These are phyloP conservation scores for Gossypium schwendimanii DNA, from an alignment of 441 rosid genomes.

Conservation along the genomic window DNA sequence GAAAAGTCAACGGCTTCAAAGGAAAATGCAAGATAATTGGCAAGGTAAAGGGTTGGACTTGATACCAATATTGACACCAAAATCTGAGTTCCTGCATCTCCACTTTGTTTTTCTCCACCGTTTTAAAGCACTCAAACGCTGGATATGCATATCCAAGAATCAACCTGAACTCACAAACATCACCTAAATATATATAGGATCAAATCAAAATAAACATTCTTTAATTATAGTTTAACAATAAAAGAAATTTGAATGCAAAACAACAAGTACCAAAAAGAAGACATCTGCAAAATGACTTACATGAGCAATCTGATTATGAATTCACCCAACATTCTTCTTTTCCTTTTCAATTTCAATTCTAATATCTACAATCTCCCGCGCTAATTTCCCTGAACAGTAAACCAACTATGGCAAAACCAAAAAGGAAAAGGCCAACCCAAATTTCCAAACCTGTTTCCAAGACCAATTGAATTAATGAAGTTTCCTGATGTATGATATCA, in stretches of 20 bases:
- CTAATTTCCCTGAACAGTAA: conserved; percentile 15
- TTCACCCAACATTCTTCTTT: conserved; percentile 38
- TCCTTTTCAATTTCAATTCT: background rate
- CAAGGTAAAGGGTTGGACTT: background rate
- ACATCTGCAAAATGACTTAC: conserved; percentile 21
- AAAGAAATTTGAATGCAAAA: background rate
- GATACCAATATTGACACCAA: conserved; percentile 90
- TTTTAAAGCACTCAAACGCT: conserved; percentile 69
- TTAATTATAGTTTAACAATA: background rate
- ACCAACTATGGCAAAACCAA: background rate
- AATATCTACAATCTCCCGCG: background rate
- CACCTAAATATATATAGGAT: background rate
- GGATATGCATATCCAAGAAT: conserved; percentile 79
- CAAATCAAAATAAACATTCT: background rate
- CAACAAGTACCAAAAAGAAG: background rate
- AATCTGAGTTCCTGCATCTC: conserved; percentile 57
- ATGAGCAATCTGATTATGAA: conserved; percentile 48
- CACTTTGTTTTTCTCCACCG: conserved; percentile 54
- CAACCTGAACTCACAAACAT: conserved; percentile 30
- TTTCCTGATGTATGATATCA: background rate
- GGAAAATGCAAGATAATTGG: background rate
- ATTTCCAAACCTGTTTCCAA: background rate
- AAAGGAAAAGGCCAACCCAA: background rate
- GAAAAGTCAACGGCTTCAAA: background rate
- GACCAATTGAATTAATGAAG: background rate